Evolutionary conservation across 2,329 filamentous ascomycete genomes (phyloP), one percentile per base, ranked within the genome.

Genomic region (Fusarium pseudoanthophilum): DNA sequence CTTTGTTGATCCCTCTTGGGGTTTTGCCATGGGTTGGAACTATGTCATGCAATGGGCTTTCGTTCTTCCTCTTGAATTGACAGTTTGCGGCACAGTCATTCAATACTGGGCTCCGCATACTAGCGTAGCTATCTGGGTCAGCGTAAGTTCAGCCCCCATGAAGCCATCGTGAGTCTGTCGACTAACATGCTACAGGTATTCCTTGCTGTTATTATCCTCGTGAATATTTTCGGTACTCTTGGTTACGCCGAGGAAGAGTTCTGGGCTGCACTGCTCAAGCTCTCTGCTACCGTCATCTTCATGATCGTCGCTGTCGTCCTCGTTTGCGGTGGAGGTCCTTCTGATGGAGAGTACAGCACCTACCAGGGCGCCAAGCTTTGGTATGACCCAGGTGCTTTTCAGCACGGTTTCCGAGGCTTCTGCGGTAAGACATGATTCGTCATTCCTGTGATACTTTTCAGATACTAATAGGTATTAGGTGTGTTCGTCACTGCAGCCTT

Each of bases 341-440:
- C 82, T 2, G 81, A 76, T 28, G 85, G 86, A 39, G 60, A 71
- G 26, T 87, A 87, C 72, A 55, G 67, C 65, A 66, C 86, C 16
- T 88, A 88, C 78, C 86, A 82, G 76, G 87, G 88, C 20, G 85
- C 85, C 2, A 83, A 84, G 9, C 84, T 85, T 39, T 87, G 87
- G 87, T 78, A 87, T 60, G 78, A 86, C 30, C 84, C 86, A 0
- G 87, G 86, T 26, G 85, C 87, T 1, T 95, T 94, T 80, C 83
- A 91, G 78, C 89, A 93, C 76, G 92, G 92, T 34, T 94, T 94
- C 84, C 92, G 92, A 71, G 92, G 92, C 2, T 88, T 94, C 71
- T 94, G 92, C 80, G 87, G 87, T 67, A 90, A 91, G 58, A 13
- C 4, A 28, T 2, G 4, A 9, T 2, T 0, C 5, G 20, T 3